Conservation (phyloP, 345 rosid species). For the Cardamine resedifolia region DNA sequence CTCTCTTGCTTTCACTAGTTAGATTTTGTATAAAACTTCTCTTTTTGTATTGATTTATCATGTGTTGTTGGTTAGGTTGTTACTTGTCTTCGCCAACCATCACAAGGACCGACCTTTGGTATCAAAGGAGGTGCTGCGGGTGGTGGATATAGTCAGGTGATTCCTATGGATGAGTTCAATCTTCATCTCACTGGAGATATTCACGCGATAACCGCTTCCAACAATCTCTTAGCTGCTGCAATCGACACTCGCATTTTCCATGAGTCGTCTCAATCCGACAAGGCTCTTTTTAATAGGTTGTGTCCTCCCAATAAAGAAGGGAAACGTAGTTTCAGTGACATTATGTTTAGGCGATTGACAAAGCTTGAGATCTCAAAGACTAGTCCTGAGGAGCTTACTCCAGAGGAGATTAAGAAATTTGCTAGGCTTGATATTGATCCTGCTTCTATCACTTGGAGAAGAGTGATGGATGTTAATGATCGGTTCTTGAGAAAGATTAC, state of each 20-base stretch:
- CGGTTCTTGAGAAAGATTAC: slow-evolving; percentile 90
- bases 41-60: background rate
- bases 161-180: slow-evolving; percentile 99
- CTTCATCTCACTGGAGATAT: slow-evolving; percentile 97
- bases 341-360: slow-evolving; percentile 84
- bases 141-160: slow-evolving; percentile 98
- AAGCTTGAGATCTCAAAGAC: slow-evolving; percentile 87
- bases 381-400: slow-evolving; percentile 83
- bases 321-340: slow-evolving; percentile 67
- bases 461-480: slow-evolving; percentile 98
- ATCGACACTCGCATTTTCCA: slow-evolving; percentile 96
- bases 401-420: slow-evolving; percentile 71
- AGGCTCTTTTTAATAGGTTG: slow-evolving; percentile 88
- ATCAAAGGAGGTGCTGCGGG: slow-evolving; percentile 99
- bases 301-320: slow-evolving; percentile 92
- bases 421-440: slow-evolving; percentile 96
- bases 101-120: slow-evolving; percentile 99
- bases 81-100: slow-evolving; percentile 97
- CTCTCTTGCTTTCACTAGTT: background rate
- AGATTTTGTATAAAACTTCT: background rate
- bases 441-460: slow-evolving; percentile 85
- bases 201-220: slow-evolving; percentile 98
- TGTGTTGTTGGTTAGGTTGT: slow-evolving; percentile 58
- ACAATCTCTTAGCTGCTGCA: slow-evolving; percentile 98
- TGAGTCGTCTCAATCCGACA: slow-evolving; percentile 86